phyloP scores from a whole-genome alignment of 2,329 filamentous ascomycete species.

The Alternaria postmessia region DNA sequence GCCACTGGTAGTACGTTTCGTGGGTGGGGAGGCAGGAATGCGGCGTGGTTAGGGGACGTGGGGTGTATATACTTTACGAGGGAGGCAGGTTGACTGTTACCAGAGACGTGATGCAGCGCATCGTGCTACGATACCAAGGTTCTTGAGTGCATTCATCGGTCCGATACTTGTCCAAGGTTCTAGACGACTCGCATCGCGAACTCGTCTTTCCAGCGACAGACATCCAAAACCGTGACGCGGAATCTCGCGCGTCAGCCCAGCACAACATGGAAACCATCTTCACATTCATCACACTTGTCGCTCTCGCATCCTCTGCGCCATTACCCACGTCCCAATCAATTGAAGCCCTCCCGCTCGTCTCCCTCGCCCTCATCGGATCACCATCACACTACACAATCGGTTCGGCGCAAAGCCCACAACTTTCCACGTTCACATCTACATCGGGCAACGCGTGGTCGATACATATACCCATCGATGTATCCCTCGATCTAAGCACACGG shows the following conservation, averaged over 20 bases:
- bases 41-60: neutral
- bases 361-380: neutral
- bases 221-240: neutral
- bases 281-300: neutral
- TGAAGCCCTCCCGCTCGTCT: neutral
- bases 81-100: no score
- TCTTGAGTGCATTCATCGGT: neutral
- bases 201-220: neutral
- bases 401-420: neutral
- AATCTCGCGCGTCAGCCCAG: neutral
- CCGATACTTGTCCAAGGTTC: neutral
- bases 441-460: constrained; percentile 16
- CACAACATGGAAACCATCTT: neutral
- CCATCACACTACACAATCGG: neutral
- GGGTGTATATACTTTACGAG: neutral
- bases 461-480: constrained; percentile 26
- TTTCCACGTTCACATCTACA: neutral
- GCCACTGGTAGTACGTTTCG: constrained; percentile 16
- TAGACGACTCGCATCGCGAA: neutral
- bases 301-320: neutral
- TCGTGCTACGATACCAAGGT: neutral
- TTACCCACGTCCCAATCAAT: neutral
- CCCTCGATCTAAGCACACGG: constrained; percentile 25
- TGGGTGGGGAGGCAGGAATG: neutral
- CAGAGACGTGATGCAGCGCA: neutral